These are phyloP conservation scores for Pyrus hybrid DNA, from an alignment of 331 rosid genomes.

Conservation along the genomic window DNA sequence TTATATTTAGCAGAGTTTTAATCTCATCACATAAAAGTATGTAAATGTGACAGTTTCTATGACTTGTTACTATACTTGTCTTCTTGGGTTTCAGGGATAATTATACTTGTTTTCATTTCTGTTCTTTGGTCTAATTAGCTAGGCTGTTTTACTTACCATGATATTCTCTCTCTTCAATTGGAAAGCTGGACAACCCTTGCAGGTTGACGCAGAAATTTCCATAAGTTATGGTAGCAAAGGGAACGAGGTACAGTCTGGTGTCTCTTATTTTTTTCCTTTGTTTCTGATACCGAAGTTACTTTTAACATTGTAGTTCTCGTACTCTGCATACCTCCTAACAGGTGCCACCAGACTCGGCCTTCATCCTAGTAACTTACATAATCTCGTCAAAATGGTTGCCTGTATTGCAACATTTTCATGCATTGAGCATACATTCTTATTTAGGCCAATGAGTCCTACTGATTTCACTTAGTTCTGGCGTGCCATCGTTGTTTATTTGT, in stretches of 20 bases:
- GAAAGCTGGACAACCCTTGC: constrained; percentile 55
- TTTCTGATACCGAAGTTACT: neutral
- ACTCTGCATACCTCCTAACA: neutral
- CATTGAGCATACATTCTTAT: neutral
- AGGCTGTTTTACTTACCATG: neutral
- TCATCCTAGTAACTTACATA: neutral
- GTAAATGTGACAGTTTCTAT: neutral
- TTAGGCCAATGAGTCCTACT: neutral
- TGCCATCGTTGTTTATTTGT: neutral
- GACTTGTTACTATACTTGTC: neutral
- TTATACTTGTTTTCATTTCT: neutral
- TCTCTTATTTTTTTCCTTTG: neutral
- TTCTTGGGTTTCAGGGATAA: no score
- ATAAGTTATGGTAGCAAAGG: constrained; percentile 95
- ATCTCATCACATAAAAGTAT: neutral
- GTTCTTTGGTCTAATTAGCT: constrained; percentile 1
- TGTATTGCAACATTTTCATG: neutral
- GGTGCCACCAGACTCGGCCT: neutral
- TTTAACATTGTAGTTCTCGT: neutral
- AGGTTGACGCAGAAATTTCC: constrained; percentile 53
- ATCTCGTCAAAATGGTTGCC: neutral
- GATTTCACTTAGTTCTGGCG: neutral
- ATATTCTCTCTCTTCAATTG: constrained; percentile 13
- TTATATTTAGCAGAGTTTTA: neutral
- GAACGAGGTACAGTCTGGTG: constrained; percentile 58